These are phyloP conservation scores for Macrophomina tecta DNA, from an alignment of 2,329 filamentous ascomycete species.

Conservation along the genomic window DNA sequence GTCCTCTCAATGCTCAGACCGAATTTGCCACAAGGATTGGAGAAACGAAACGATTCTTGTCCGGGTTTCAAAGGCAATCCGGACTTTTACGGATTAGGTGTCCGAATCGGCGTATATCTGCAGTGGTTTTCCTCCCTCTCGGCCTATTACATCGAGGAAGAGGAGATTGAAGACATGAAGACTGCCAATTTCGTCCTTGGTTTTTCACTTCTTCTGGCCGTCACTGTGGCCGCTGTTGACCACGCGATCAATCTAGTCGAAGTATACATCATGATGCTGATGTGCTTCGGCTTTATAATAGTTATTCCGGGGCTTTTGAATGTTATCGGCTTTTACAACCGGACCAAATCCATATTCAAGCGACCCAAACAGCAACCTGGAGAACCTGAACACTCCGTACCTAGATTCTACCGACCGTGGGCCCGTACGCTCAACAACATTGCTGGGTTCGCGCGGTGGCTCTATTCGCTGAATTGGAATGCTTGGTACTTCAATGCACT, in stretches of 20 bases:
- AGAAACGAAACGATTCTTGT: not conserved
- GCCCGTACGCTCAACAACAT: too few species aligned
- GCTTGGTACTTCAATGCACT: too few species aligned
- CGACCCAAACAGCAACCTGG: too few species aligned
- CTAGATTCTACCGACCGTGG: too few species aligned
- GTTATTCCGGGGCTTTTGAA: not conserved
- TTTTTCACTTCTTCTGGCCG: slow-evolving; percentile 34
- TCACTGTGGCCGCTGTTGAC: slow-evolving; percentile 30
- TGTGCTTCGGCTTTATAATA: slow-evolving; percentile 32
- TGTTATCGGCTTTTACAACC: not conserved
- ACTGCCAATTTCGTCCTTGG: slow-evolving; percentile 33
- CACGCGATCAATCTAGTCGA: slow-evolving; percentile 33
- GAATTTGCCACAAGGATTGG: too few species aligned
- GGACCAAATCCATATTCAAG: too few species aligned
- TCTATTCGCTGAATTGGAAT: too few species aligned
- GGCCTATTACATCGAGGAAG: slow-evolving; percentile 35
- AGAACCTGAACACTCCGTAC: too few species aligned
- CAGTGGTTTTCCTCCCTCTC: slow-evolving; percentile 39
- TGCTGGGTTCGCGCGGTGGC: too few species aligned
- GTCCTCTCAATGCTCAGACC: too few species aligned
- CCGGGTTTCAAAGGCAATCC: slow-evolving; percentile 34
- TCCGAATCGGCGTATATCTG: slow-evolving; percentile 40
- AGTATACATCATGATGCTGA: slow-evolving; percentile 35
- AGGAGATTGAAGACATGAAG: slow-evolving; percentile 30
- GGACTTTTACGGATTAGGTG: slow-evolving; percentile 43